Conservation (phyloP, 805 yeast genomes). For the Hyphopichia homilentoma region DNA sequence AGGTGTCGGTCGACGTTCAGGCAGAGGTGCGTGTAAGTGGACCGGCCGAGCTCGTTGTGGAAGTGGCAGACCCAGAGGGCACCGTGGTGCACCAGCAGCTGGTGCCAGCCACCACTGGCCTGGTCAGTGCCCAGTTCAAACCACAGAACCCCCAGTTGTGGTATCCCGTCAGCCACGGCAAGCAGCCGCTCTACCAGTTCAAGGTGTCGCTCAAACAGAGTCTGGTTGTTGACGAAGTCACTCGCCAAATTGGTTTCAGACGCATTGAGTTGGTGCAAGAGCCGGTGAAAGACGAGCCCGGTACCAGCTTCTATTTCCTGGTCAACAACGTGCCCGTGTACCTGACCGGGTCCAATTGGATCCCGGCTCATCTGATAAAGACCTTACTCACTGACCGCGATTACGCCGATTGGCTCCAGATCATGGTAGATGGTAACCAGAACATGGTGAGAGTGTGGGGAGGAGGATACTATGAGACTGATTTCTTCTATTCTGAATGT, state of each 20-base stretch:
- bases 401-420: conserved; percentile 33
- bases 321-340: conserved; percentile 39
- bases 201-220: conserved; percentile 8
- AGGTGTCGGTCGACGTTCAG: neutral
- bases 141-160: conserved; percentile 32
- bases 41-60: neutral
- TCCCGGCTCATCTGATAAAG: conserved; percentile 43
- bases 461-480: conserved; percentile 45
- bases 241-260: conserved; percentile 38
- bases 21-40: neutral
- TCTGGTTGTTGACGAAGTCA: conserved; percentile 4
- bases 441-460: conserved; percentile 49
- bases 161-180: conserved; percentile 40
- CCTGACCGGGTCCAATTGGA: conserved; percentile 46
- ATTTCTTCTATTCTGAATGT: conserved; percentile 40
- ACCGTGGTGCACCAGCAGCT: neutral
- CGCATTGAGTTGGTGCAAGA: conserved; percentile 38
- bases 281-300: conserved; percentile 23
- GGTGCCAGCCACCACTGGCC: neutral
- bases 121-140: conserved; percentile 4
- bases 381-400: conserved; percentile 28
- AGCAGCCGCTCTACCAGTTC: conserved; percentile 29
- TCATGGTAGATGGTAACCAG: conserved; percentile 37
- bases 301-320: conserved; percentile 40
- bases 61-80: neutral